A percentile compares a stretch with the other conserved stretches of the same genome.
These are phyloP conservation scores for Brassica incana DNA, from an alignment of 345 rosid genomes.

Conservation along the genomic window DNA sequence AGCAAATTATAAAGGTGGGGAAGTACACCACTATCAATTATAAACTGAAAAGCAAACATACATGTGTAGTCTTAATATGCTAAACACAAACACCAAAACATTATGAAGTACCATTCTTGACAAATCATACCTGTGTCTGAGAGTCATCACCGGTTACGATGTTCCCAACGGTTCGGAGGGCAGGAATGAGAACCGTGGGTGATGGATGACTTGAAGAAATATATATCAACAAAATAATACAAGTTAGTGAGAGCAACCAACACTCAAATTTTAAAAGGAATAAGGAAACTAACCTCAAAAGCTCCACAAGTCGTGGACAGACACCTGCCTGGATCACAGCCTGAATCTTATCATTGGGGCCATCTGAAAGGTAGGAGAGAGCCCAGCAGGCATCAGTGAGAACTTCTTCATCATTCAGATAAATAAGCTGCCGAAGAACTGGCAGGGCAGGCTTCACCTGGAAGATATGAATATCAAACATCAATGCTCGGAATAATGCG, in stretches of 20 bases:
- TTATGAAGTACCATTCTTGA: background rate
- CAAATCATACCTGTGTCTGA: constrained; percentile 71
- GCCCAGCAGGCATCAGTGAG: constrained; percentile 95
- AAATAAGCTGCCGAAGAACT: constrained; percentile 68
- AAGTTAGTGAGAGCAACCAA: constrained; percentile 13
- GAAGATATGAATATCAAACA: constrained; percentile 25
- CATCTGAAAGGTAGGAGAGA: constrained; percentile 57
- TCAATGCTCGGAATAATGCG: background rate
- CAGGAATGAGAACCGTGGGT: constrained; percentile 79
- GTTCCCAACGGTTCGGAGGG: constrained; percentile 79
- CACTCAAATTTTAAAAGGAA: background rate
- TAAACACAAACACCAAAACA: constrained; percentile 21
- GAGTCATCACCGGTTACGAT: constrained; percentile 84
- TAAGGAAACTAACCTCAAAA: constrained; percentile 57
- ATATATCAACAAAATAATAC: constrained; percentile 8
- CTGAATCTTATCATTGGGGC: constrained; percentile 88
- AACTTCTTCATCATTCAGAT: constrained; percentile 80
- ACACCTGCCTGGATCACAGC: constrained; percentile 82
- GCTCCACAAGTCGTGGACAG: constrained; percentile 78
- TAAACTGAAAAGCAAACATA: constrained; percentile 52
- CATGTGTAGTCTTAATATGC: background rate
- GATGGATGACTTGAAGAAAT: constrained; percentile 66
- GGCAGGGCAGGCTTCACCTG: constrained; percentile 87
- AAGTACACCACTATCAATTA: constrained; percentile 69
- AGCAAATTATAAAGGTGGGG: constrained; percentile 70